Conservation (phyloP, 2,329 filamentous ascomycete species). For the Pyricularia pennisetigena region DNA sequence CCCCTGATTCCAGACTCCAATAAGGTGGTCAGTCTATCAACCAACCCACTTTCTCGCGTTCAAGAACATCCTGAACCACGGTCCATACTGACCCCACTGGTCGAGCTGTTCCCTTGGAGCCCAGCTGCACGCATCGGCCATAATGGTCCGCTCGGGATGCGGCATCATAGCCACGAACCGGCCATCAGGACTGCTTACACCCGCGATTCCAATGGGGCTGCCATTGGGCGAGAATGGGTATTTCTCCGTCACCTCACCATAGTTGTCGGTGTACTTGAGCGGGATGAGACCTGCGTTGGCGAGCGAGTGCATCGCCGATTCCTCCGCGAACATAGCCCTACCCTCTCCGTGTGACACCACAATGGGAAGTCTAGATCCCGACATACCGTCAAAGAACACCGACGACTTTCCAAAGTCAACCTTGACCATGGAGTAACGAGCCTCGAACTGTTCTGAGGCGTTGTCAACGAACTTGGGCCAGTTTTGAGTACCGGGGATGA, state of each 20-base stretch:
- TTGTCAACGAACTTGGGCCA: conserved; percentile 90
- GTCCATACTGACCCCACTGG: conserved; percentile 71
- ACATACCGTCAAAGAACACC: conserved; percentile 90
- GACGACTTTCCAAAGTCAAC: conserved; percentile 55
- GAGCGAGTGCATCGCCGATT: conserved; percentile 41
- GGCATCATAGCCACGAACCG: conserved; percentile 86
- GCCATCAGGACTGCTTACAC: conserved; percentile 67
- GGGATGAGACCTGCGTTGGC: conserved; percentile 61
- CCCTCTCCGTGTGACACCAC: conserved; percentile 89
- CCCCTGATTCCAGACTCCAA: background rate
- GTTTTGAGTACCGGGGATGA: conserved; percentile 73
- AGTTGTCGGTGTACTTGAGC: conserved; percentile 80
- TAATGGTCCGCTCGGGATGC: conserved; percentile 81
- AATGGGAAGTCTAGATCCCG: conserved; percentile 71
- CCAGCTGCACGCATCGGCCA: conserved; percentile 71
- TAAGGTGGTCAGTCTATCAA: conserved; percentile 18
- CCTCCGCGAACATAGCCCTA: conserved; percentile 57
- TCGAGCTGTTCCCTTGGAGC: conserved; percentile 47
- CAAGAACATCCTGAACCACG: conserved; percentile 79
- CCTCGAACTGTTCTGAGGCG: conserved; percentile 81
- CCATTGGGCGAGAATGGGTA: conserved; percentile 91
- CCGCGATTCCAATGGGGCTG: conserved; percentile 71
- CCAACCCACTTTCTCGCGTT: conserved; percentile 85
- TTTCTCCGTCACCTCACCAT: conserved; percentile 59
- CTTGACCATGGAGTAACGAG: conserved; percentile 71